Base-by-base conservation (phyloP, 1,284 basidiomycete genomes). In the Lentinula novae-zelandiae region DNA sequence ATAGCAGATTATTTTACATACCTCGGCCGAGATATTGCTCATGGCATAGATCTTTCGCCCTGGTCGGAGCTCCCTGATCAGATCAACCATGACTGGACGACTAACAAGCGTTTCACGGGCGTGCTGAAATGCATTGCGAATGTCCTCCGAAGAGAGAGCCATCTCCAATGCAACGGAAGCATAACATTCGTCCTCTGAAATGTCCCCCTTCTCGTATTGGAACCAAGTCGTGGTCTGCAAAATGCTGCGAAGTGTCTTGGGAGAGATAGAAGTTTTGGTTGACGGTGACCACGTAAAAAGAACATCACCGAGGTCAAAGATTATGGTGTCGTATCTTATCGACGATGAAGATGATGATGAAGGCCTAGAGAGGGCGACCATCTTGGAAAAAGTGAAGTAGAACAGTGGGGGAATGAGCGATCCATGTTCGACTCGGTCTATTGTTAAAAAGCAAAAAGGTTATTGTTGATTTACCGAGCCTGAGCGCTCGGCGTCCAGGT, bases 1-100 rank as follows among this genome's bases (percentile, higher is more conserved):
- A 36, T 20, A 9, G n/a, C n/a, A 31, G 34, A 33, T 42, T 27
- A 40, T 36, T 7, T n/a, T 1, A 31, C 20, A 9, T 17, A 42
- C 57, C 51, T 53, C 42, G 1, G 71, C 66, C 20, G 83, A 84
- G 49, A 85, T 84, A 68, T 86, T 86, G 33, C 82, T 83, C 80
- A 85, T 83, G 38, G 83, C 82, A 58, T 79, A 82, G 31, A 85
- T 74, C 33, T 69, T 74, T 5, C 82, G 70, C 17, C 75, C 71
- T 12, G 67, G 67, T 66, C 81, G 82, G 49, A 85, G 71, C 53
- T 80, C 74, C 8, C 74, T 73, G 52, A 85, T 78, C 53, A 85
- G 70, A 34, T 70, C 65, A 46, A 83, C 74, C 66, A 86, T 73
- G 12, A 76, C 71, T 34, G 77, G 68, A 61, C 83, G 75, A 7